Conservation (phyloP, 257 asterid species). For the Solanum habrochaites region DNA sequence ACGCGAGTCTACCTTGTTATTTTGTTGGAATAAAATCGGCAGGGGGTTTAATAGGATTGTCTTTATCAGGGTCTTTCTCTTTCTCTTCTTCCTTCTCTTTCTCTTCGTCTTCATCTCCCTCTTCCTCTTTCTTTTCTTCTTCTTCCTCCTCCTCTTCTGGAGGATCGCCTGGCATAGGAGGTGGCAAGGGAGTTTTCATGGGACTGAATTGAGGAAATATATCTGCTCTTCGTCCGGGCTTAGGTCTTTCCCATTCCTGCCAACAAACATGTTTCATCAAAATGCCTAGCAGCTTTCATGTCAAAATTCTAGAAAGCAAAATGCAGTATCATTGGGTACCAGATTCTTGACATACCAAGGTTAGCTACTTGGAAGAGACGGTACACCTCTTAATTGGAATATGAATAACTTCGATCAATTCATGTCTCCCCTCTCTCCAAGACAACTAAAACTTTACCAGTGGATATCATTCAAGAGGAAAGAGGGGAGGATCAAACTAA, state of each 20-base stretch:
- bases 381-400: neutral
- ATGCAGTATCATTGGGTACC: neutral
- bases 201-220: conserved; percentile 89
- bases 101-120: conserved; percentile 35
- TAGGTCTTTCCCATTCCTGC: conserved; percentile 10
- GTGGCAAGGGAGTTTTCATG: conserved; percentile 62
- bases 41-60: conserved; percentile 27
- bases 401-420: neutral
- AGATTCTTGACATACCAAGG: neutral
- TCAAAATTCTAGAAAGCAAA: neutral
- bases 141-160: conserved; percentile 71
- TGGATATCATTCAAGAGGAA: neutral
- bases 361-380: neutral
- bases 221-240: conserved; percentile 19
- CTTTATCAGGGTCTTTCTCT: conserved; percentile 17
- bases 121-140: conserved; percentile 49
- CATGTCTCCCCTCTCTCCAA: neutral
- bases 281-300: neutral
- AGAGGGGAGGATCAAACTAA: neutral
- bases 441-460: neutral
- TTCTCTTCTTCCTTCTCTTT: conserved; percentile 33
- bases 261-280: neutral
- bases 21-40: neutral
- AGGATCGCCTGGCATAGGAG: conserved; percentile 13
- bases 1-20: neutral